These are phyloP conservation scores for Pichia cabralensis DNA, from an alignment of 805 yeast species.

Conservation along the genomic window DNA sequence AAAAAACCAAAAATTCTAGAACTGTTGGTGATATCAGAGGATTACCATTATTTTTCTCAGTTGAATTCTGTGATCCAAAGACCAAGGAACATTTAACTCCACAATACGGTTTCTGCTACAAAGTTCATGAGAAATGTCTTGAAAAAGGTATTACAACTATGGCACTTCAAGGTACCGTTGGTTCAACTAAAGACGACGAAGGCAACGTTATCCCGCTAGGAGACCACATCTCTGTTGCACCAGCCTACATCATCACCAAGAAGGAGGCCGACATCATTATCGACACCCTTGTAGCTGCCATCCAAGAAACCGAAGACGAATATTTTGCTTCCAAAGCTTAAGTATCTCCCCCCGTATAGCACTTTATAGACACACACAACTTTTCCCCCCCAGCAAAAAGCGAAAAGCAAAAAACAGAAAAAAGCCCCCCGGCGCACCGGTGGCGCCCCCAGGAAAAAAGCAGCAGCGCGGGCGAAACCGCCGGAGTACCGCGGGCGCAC, in stretches of 20 bases:
- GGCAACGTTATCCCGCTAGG: conserved; percentile 11
- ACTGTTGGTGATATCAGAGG: conserved; percentile 46
- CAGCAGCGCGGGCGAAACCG: too few species aligned
- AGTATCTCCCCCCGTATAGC: background rate
- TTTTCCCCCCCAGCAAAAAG: too few species aligned
- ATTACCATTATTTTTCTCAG: conserved; percentile 44
- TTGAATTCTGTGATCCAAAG: conserved; percentile 36
- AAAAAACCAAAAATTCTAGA: conserved; percentile 22
- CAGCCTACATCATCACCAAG: conserved; percentile 32
- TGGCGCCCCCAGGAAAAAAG: too few species aligned
- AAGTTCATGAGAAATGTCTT: conserved; percentile 27
- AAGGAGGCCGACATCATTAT: conserved; percentile 31
- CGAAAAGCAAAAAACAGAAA: too few species aligned
- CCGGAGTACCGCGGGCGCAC: too few species aligned
- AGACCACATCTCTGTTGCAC: conserved; percentile 32
- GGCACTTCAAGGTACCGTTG: conserved; percentile 34
- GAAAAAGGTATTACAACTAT: conserved; percentile 34
- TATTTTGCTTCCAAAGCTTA: conserved; percentile 8
- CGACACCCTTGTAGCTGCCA: conserved; percentile 17
- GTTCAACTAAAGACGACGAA: conserved; percentile 29
- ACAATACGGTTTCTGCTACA: conserved; percentile 19
- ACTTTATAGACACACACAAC: too few species aligned
- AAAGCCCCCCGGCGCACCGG: too few species aligned
- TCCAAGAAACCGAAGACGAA: conserved; percentile 13
- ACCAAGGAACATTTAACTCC: conserved; percentile 38